These are phyloP conservation scores for Pyrrhoderma noxium DNA, from an alignment of 1,284 basidiomycete species.

Conservation along the genomic window DNA sequence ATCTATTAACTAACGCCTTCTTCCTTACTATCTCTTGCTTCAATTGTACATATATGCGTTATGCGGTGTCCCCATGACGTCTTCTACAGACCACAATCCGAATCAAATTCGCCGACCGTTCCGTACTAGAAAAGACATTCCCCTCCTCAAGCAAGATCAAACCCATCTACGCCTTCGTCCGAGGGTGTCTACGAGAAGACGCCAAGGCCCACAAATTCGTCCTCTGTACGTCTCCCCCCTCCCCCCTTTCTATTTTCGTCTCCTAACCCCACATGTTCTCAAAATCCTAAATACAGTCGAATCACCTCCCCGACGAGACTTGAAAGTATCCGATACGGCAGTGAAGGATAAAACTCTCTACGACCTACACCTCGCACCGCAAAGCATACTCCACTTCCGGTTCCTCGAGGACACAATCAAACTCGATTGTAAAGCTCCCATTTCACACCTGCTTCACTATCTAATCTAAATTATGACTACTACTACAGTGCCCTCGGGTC, in stretches of 20 bases:
- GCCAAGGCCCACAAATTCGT: constrained; percentile 72
- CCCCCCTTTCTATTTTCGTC: not conserved
- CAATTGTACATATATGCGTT: not conserved
- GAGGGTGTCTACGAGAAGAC: constrained; percentile 62
- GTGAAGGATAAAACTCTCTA: constrained; percentile 60
- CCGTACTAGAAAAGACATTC: constrained; percentile 75
- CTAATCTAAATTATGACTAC: constrained; percentile 16
- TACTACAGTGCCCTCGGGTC: constrained; percentile 37
- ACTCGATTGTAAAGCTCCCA: constrained; percentile 42
- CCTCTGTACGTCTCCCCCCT: constrained; percentile 48
- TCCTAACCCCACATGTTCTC: not conserved
- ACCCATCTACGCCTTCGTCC: constrained; percentile 77
- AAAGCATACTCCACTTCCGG: constrained; percentile 67
- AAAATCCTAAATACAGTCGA: constrained; percentile 45
- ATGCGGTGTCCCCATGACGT: constrained; percentile 9
- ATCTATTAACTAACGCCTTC: no score
- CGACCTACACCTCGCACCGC: constrained; percentile 72
- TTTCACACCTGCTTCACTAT: not conserved
- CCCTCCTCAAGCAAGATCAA: constrained; percentile 70
- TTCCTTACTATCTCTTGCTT: no score
- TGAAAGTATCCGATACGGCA: constrained; percentile 67
- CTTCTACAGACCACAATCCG: constrained; percentile 66
- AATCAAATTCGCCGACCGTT: constrained; percentile 73
- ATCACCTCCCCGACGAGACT: constrained; percentile 71
- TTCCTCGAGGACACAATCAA: constrained; percentile 66